Evolutionary conservation across 2,329 filamentous ascomycete species (phyloP).

Genomic region (Trichoderma afroharzianum): DNA sequence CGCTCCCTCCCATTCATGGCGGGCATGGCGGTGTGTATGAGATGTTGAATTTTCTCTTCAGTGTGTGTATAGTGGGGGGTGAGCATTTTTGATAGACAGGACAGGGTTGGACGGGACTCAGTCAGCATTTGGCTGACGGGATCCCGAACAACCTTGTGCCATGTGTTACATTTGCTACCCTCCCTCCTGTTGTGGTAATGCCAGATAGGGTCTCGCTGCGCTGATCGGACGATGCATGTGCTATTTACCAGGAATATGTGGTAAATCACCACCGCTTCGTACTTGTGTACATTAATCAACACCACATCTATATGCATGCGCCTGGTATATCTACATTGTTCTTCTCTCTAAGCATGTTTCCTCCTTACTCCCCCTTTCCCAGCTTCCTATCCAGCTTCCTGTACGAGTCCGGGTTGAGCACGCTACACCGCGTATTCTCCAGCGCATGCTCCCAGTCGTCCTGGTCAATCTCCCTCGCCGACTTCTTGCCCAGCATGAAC

Average conservation of each 20-base stretch:
- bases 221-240: background rate
- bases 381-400: slow-evolving; percentile 34
- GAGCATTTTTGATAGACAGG: background rate
- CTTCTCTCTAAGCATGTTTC: background rate
- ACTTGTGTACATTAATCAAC: background rate
- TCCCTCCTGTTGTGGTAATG: background rate
- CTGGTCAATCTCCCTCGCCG: slow-evolving; percentile 27
- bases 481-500: slow-evolving; percentile 31
- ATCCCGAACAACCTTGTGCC: slow-evolving; percentile 2
- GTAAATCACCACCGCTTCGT: background rate
- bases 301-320: background rate
- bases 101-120: background rate
- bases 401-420: slow-evolving; percentile 45
- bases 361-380: slow-evolving; percentile 30
- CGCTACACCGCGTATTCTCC: slow-evolving; percentile 46
- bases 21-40: background rate
- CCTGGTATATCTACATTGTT: slow-evolving; percentile 4
- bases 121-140: background rate
- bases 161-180: background rate
- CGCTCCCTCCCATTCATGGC: background rate
- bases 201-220: background rate
- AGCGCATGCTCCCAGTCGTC: slow-evolving; percentile 54
- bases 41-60: background rate
- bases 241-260: background rate
- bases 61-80: background rate